Evolutionary conservation across 495 filamentous ascomycete species (phyloP).

Genomic region (Penicillium cataractarum): DNA sequence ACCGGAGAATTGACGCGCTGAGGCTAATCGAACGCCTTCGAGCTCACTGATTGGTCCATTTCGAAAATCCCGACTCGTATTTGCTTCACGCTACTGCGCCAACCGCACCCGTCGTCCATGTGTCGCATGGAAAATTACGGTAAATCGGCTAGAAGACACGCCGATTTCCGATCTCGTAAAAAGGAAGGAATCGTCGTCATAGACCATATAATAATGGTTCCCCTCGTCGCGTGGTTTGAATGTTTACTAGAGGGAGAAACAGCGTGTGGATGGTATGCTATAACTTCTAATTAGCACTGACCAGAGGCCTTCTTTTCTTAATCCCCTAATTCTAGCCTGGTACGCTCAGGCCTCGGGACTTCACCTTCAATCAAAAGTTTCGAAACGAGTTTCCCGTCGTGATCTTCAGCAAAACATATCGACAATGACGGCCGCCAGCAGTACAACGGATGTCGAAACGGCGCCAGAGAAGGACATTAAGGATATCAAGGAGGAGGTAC

Average conservation of each 20-base stretch:
- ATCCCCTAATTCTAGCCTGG: not conserved
- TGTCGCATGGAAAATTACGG: not conserved
- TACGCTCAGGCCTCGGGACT: not conserved
- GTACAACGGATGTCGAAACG: conserved; percentile 13
- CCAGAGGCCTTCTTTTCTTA: not conserved
- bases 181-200: not conserved
- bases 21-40: not conserved
- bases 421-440: conserved; percentile 15
- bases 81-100: conserved; percentile 9
- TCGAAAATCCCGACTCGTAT: not conserved
- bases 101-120: not conserved
- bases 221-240: not conserved
- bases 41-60: not conserved
- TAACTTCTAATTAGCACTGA: not conserved
- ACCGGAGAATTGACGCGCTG: not conserved
- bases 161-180: not conserved
- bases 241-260: not conserved
- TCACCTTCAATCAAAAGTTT: not conserved
- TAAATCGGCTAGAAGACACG: conserved; percentile 4
- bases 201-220: not conserved
- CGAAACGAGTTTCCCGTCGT: not conserved
- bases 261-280: not conserved
- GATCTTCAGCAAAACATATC: not conserved
- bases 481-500: conserved; percentile 9
- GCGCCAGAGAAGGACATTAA: conserved; percentile 5